Base-by-base conservation (phyloP, 176 grass and related monocot genomes). In the Areca catechu region DNA sequence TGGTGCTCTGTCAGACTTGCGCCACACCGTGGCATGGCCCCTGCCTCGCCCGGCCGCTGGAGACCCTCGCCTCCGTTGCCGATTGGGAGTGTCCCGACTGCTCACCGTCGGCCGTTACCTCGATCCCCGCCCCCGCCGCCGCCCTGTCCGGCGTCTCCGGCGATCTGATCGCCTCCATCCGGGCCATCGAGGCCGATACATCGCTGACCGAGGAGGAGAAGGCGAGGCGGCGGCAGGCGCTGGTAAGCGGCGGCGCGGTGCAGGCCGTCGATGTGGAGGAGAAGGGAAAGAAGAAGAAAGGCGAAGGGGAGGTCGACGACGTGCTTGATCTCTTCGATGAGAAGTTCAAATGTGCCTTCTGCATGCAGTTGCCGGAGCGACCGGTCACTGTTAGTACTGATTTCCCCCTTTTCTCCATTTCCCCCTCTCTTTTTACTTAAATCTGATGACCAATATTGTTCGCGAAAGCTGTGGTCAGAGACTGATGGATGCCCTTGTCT, bases 21-120 rank as follows among this genome's bases (percentile, higher is more conserved):
- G 83, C 79, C 27, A 87, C 92, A 24, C 86, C 86, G 0, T 96
- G 92, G 92, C 92, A 96, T 80, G 82, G 76, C 10, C 86, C 83
- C 1, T 96, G 92, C 65, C 80, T 96, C 24, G 74, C 86, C 51
- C 58, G 25, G 0, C 86, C 83, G 0, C 92, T 83, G 7, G 51
- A 63, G 60, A 82, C 80, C 2, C 74, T 90, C 60, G 60, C 83
- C 48, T 71, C 60, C 54, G 87, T 65, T 70, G 75, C 81, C 24
- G 15, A 14, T 1, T 98, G 93, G 93, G 60, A 51, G 25, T 96
- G 92, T 65, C 92, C 92, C n/a, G 92, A 96, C 62, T 96, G 92
- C 57, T 61, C 69, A 56, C 69, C 56, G 3, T 64, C 76, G 4
- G 10, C 29, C 4, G 22, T 54, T 37, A 25, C 76, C 7, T 0